Evolutionary conservation across 176 grass and related monocot species (phyloP).

Genomic region (Alloteropsis semialata): DNA sequence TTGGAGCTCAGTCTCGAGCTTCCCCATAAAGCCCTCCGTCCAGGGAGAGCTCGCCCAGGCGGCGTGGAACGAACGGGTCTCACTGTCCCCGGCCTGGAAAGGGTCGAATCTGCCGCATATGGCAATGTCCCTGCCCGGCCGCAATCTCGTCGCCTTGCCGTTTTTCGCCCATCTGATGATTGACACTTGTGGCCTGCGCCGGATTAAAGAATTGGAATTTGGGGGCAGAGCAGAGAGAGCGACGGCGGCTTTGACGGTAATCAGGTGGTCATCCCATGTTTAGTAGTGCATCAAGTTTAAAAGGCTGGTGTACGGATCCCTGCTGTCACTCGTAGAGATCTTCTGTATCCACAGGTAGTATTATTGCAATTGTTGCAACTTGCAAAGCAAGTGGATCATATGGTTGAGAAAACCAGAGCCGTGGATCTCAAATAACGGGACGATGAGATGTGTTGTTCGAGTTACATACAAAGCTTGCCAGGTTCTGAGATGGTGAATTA

Average conservation of each 20-base stretch:
- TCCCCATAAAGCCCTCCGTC: too few relatives aligned
- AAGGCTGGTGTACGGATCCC: neutral
- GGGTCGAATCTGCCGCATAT: constrained; percentile 16
- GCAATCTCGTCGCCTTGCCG: constrained; percentile 32
- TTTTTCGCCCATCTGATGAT: constrained; percentile 44
- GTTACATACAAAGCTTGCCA: neutral
- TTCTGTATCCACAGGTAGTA: neutral
- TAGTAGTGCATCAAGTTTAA: neutral
- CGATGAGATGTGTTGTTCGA: neutral
- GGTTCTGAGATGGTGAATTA: neutral
- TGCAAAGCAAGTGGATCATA: neutral
- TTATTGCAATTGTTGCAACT: neutral
- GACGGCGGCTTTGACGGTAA: neutral
- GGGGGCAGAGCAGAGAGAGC: neutral
- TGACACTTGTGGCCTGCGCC: constrained; percentile 40
- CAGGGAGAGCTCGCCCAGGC: too few relatives aligned
- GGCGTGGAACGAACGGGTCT: neutral
- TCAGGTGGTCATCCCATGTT: constrained; percentile 4
- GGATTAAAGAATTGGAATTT: constrained; percentile 15
- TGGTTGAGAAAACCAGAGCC: neutral
- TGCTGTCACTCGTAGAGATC: neutral
- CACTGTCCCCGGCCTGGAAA: constrained; percentile 23
- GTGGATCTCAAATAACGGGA: neutral
- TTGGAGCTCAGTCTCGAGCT: neutral
- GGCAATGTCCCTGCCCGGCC: constrained; percentile 28